Conservation (phyloP, 345 rosid species). For the Eucalyptus curtisii region DNA sequence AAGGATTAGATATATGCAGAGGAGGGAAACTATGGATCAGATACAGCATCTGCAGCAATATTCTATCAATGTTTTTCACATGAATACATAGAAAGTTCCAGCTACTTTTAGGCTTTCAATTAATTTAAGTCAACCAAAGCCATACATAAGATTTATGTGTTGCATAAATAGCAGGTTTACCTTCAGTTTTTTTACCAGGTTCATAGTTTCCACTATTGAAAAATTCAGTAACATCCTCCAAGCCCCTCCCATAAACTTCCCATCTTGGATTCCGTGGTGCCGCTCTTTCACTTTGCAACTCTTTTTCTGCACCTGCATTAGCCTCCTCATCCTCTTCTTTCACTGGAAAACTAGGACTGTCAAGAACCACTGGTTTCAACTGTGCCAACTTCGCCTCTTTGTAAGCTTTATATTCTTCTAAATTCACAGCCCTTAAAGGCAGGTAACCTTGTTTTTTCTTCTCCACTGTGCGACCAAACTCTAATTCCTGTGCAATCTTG, state of each 20-base stretch:
- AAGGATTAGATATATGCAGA: neutral
- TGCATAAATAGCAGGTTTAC: constrained; percentile 8
- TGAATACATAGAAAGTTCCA: neutral
- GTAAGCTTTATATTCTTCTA: constrained; percentile 46
- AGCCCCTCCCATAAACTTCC: constrained; percentile 88
- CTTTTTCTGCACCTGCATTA: neutral
- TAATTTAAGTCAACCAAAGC: neutral
- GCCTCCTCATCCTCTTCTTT: constrained; percentile 2
- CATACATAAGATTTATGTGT: neutral
- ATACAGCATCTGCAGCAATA: neutral
- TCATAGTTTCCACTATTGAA: constrained; percentile 49
- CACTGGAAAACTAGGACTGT: constrained; percentile 26
- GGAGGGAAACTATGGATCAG: neutral
- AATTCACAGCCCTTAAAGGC: constrained; percentile 47
- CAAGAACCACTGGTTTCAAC: constrained; percentile 54
- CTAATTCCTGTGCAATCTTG: constrained; percentile 62
- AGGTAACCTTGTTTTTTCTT: constrained; percentile 44
- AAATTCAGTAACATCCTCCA: constrained; percentile 64
- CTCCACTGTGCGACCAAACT: constrained; percentile 71
- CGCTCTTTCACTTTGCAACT: constrained; percentile 32
- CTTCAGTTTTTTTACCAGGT: constrained; percentile 45
- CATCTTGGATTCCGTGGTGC: constrained; percentile 78
- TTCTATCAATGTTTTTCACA: neutral
- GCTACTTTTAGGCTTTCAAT: neutral
- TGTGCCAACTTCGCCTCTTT: constrained; percentile 58